Percentiles rank a stretch among this genome's conserved stretches.
phyloP scores from a whole-genome alignment of 2,329 filamentous ascomycete genomes.

The Lachnellula willkommii region DNA sequence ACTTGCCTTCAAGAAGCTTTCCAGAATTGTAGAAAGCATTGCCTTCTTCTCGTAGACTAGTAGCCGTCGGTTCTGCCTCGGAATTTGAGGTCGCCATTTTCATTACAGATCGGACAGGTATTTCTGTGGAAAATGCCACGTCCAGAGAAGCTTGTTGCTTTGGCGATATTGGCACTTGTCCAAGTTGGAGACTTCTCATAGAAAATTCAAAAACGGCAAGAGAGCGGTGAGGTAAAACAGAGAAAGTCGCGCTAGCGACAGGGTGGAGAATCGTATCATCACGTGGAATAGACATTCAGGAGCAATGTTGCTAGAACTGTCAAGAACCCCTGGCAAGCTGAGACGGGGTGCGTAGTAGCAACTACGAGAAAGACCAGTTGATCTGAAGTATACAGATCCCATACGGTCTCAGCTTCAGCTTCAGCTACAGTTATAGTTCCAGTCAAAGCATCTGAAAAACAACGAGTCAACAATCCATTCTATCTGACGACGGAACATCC shows the following conservation, averaged over 20 bases:
- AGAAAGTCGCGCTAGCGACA: not conserved
- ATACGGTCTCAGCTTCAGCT: not conserved
- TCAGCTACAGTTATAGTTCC: not conserved
- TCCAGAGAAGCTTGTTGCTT: not conserved
- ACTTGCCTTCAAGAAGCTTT: not conserved
- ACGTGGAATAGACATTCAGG: not conserved
- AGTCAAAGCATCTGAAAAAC: not conserved
- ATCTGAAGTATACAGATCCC: not conserved
- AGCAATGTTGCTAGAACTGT: not conserved
- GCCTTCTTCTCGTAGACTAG: conserved; percentile 4
- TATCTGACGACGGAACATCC: not conserved
- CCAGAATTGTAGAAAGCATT: conserved; percentile 6
- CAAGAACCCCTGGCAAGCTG: not conserved
- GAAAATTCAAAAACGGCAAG: not conserved
- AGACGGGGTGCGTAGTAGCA: no score
- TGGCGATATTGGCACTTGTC: not conserved
- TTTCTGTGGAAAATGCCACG: not conserved
- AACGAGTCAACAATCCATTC: not conserved
- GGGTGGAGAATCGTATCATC: not conserved
- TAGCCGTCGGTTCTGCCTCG: not conserved
- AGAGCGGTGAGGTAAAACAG: not conserved
- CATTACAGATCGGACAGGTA: not conserved
- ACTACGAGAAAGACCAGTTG: not conserved
- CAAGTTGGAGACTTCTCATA: not conserved
- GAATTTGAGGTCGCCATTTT: not conserved